These are phyloP conservation scores for Cutaneotrichosporon arboriforme DNA, from an alignment of 1,284 basidiomycete species.

Conservation along the genomic window DNA sequence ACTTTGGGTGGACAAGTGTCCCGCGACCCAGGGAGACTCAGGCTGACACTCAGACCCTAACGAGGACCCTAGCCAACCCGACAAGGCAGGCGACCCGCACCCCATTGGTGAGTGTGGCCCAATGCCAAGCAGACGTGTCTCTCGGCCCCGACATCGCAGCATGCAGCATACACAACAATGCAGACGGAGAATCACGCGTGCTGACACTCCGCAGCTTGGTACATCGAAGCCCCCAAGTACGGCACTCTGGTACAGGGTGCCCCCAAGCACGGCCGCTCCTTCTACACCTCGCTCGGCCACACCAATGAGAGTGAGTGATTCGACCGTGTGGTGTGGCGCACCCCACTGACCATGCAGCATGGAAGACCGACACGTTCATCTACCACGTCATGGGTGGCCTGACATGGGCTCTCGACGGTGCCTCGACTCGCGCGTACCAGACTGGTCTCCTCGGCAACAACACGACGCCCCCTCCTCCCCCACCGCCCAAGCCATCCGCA, in stretches of 20 bases:
- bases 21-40: too few species aligned
- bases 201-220: constrained; percentile 60
- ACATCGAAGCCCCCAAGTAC: constrained; percentile 54
- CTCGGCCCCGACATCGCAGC: not conserved
- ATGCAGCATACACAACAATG: too few species aligned
- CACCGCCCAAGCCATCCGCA: constrained; percentile 6
- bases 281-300: constrained; percentile 74
- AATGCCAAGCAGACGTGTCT: too few species aligned
- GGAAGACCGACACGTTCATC: constrained; percentile 59
- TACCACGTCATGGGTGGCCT: constrained; percentile 68
- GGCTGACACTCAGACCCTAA: constrained; percentile 2
- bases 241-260: constrained; percentile 22
- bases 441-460: constrained; percentile 39
- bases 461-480: constrained; percentile 12
- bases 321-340: not conserved
- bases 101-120: constrained; percentile 40
- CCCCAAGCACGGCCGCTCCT: constrained; percentile 62
- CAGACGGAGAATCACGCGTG: too few species aligned
- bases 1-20: not conserved
- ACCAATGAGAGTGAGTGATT: constrained; percentile 54
- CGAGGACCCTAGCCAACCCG: not conserved
- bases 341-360: constrained; percentile 21
- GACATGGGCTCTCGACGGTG: constrained; percentile 59
- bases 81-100: constrained; percentile 37
- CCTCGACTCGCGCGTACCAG: constrained; percentile 46